Evolutionary conservation across 1,284 basidiomycete species (phyloP).

Genomic region (Trametes pubescens): DNA sequence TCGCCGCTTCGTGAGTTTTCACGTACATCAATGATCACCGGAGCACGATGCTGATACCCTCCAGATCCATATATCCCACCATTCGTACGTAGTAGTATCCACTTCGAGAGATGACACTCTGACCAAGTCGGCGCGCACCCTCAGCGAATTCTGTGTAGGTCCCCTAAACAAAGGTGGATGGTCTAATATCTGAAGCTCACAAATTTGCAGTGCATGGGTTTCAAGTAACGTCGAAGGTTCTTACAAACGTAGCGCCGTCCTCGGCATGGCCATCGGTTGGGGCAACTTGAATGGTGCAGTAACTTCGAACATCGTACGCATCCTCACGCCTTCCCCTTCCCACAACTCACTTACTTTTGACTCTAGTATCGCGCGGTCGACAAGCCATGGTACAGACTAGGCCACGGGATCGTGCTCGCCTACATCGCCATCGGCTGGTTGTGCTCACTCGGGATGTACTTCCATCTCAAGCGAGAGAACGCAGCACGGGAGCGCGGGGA

Average conservation of each 20-base stretch:
- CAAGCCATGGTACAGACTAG: slow-evolving; percentile 75
- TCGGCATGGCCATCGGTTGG: slow-evolving; percentile 75
- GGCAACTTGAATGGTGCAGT: slow-evolving; percentile 78
- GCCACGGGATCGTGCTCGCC: slow-evolving; percentile 71
- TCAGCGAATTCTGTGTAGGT: slow-evolving; percentile 58
- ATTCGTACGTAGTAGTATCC: slow-evolving; percentile 47
- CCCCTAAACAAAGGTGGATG: neutral
- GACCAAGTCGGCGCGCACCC: neutral
- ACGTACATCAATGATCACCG: neutral
- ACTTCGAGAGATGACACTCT: neutral
- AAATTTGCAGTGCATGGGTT: slow-evolving; percentile 52
- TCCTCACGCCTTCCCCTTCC: neutral
- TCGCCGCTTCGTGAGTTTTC: slow-evolving; percentile 54
- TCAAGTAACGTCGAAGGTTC: slow-evolving; percentile 63
- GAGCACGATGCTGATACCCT: neutral
- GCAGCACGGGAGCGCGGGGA: slow-evolving; percentile 67
- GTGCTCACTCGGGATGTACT: slow-evolving; percentile 54
- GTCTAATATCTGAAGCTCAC: neutral
- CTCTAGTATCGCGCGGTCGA: slow-evolving; percentile 69
- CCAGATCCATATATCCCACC: slow-evolving; percentile 56
- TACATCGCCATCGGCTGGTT: slow-evolving; percentile 74
- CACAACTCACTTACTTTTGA: neutral
- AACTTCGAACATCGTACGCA: slow-evolving; percentile 70
- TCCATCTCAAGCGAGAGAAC: slow-evolving; percentile 67
- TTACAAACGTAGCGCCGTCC: slow-evolving; percentile 78